Percentiles rank a stretch among this genome's conserved stretches.
phyloP scores from a whole-genome alignment of 129 eudicot species.

The Arctium lappa region DNA sequence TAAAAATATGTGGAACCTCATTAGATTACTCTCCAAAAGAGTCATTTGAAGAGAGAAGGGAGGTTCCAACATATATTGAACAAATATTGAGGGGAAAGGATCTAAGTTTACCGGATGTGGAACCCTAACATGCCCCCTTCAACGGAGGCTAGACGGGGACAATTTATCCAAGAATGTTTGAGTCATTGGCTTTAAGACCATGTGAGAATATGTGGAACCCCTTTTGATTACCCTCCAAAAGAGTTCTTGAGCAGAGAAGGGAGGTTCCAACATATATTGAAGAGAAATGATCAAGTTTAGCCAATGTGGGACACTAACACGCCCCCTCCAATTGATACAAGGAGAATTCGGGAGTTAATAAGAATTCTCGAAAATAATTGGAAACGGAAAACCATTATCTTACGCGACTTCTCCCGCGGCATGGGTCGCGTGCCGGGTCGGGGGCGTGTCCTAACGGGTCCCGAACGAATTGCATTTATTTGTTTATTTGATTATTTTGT shows the following conservation, averaged over 20 bases:
- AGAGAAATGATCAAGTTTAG: background rate
- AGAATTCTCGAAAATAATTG: no score
- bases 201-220: background rate
- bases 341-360: no score
- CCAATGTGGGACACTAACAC: background rate
- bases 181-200: background rate
- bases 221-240: background rate
- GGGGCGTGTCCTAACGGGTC: no score
- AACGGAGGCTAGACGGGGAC: background rate
- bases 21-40: no score
- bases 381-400: no score
- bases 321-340: no score
- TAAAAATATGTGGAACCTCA: background rate
- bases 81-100: background rate
- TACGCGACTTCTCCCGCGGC: no score
- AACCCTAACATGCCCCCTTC: no score
- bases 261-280: background rate
- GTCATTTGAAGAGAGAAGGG: background rate
- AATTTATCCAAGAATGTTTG: background rate
- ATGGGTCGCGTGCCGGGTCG: no score
- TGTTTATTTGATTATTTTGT: no score
- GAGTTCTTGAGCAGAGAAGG: background rate
- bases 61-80: background rate
- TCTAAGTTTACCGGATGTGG: background rate
- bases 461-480: no score